phyloP scores from a whole-genome alignment of 1,284 basidiomycete species.

The Earliella scabrosa region DNA sequence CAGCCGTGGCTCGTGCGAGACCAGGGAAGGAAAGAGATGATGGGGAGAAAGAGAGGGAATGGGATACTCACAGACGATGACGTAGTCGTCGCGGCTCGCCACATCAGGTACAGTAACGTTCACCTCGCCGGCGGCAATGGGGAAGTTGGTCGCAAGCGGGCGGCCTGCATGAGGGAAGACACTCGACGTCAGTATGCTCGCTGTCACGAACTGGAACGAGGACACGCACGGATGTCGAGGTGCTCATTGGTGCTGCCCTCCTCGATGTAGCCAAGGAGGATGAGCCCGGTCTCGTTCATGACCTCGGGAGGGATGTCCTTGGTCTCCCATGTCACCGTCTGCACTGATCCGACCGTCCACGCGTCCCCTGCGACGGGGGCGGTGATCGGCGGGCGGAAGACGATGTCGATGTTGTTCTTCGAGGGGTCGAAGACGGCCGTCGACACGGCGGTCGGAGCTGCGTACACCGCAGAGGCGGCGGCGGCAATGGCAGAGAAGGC shows the following conservation, averaged over 20 bases:
- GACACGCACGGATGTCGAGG: constrained; percentile 44
- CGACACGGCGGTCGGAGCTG: too few relatives aligned
- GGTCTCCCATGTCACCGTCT: constrained; percentile 49
- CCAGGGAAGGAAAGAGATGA: not conserved
- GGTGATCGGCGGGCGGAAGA: constrained; percentile 51
- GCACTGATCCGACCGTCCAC: constrained; percentile 44
- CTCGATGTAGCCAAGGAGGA: constrained; percentile 43
- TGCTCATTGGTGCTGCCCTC: constrained; percentile 39
- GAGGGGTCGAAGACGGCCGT: constrained; percentile 13
- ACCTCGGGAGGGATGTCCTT: constrained; percentile 36
- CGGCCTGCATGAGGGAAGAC: constrained; percentile 28
- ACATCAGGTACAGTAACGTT: constrained; percentile 40
- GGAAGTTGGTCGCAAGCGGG: constrained; percentile 43
- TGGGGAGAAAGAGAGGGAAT: not conserved
- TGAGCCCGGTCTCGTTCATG: constrained; percentile 32
- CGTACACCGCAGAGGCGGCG: constrained; percentile 26
- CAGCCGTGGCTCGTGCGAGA: too few relatives aligned
- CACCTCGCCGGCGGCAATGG: constrained; percentile 36
- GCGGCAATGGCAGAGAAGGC: constrained; percentile 29
- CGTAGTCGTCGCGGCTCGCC: constrained; percentile 35
- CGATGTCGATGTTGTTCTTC: constrained; percentile 39
- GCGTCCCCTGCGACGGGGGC: constrained; percentile 29
- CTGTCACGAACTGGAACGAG: too few relatives aligned
- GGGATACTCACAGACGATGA: constrained; percentile 43
- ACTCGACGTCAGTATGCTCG: not conserved